phyloP scores from a whole-genome alignment of 495 filamentous ascomycete genomes.

The Recurvomyces mirabilis region DNA sequence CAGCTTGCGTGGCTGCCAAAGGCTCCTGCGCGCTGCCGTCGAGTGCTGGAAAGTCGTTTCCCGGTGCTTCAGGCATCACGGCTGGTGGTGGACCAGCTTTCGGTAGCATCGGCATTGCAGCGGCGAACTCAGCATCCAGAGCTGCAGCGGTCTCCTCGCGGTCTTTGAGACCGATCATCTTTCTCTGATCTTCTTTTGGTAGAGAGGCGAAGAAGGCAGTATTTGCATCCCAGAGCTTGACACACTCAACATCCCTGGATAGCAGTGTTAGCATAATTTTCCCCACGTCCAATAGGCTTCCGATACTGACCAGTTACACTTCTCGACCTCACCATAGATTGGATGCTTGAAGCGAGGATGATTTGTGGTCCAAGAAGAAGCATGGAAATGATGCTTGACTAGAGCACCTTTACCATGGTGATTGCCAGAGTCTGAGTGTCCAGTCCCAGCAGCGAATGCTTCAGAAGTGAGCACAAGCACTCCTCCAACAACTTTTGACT shows the following conservation, averaged over 20 bases:
- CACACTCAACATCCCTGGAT: constrained; percentile 48
- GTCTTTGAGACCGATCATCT: constrained; percentile 36
- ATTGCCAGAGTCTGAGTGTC: constrained; percentile 53
- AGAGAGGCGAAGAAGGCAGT: constrained; percentile 39
- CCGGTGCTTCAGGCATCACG: no score
- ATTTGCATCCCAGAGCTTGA: constrained; percentile 45
- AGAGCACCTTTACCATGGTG: constrained; percentile 45
- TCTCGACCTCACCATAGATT: constrained; percentile 50
- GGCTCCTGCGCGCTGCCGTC: no score
- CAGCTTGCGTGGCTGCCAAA: no score
- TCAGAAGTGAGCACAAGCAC: constrained; percentile 52
- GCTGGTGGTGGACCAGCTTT: neutral
- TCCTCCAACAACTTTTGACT: constrained; percentile 44
- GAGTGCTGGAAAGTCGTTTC: no score
- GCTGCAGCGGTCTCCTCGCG: constrained; percentile 17
- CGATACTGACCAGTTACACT: constrained; percentile 58
- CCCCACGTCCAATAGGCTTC: no score
- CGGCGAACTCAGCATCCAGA: neutral
- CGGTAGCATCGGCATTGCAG: neutral
- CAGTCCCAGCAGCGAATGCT: constrained; percentile 53
- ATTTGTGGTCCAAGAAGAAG: constrained; percentile 47
- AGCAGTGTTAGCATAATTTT: no score
- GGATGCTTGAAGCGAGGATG: constrained; percentile 51
- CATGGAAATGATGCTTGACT: constrained; percentile 56
- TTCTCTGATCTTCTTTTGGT: constrained; percentile 37